These are phyloP conservation scores for Adansonia rubrostipa DNA, from an alignment of 441 rosid species.

Conservation along the genomic window DNA sequence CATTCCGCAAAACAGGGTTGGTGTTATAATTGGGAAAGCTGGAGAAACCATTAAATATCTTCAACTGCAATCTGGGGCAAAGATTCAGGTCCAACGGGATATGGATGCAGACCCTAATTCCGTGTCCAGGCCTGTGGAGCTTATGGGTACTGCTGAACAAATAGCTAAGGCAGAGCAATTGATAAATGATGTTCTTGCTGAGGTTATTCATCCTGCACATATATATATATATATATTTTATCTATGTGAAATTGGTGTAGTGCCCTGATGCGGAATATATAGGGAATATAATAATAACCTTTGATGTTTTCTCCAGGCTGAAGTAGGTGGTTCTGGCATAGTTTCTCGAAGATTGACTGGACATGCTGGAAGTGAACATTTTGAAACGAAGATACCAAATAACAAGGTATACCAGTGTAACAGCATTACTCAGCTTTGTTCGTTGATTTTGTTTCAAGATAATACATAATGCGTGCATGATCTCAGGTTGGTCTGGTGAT, in stretches of 20 bases:
- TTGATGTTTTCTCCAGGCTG: conserved; percentile 58
- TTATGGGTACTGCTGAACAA: too few species aligned
- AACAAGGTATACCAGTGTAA: conserved; percentile 63
- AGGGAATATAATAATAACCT: neutral
- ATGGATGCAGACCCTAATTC: too few species aligned
- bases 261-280: neutral
- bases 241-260: neutral
- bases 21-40: too few species aligned
- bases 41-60: too few species aligned
- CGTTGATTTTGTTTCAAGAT: conserved; percentile 19
- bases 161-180: too few species aligned
- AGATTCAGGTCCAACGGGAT: too few species aligned
- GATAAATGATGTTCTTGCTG: too few species aligned
- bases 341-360: conserved; percentile 76
- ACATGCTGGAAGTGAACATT: conserved; percentile 77
- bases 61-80: too few species aligned
- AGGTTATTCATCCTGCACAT: too few species aligned
- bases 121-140: too few species aligned
- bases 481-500: conserved; percentile 96
- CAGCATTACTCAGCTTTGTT: conserved; percentile 16
- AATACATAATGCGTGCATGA: conserved; percentile 33
- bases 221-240: neutral
- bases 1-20: too few species aligned
- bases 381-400: conserved; percentile 76
- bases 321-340: conserved; percentile 82